Percentiles rank a stretch among this genome's conserved stretches.
Evolutionary conservation across 2,329 filamentous ascomycete species (phyloP).

Genomic region (Trichophyton simii): DNA sequence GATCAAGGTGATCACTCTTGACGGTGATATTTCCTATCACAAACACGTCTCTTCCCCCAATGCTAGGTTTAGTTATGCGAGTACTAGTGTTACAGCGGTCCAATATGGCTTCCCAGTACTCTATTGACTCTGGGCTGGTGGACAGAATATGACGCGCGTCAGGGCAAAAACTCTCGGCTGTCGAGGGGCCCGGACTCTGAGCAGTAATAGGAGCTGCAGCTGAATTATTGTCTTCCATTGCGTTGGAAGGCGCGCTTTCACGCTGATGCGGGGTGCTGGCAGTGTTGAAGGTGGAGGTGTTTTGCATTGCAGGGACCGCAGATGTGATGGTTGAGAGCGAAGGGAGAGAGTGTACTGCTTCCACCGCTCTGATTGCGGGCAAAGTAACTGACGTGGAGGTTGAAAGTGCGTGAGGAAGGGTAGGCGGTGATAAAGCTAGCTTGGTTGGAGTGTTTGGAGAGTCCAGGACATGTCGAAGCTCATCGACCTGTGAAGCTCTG

Average conservation of each 20-base stretch:
- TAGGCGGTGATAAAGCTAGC: not conserved
- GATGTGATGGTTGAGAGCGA: not conserved
- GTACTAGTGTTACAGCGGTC: conserved; percentile 19
- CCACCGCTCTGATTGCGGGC: not conserved
- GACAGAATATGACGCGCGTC: conserved; percentile 24
- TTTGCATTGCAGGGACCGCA: not conserved
- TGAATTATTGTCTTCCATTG: not conserved
- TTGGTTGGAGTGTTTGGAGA: not conserved
- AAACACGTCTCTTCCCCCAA: conserved; percentile 23
- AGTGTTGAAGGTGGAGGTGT: not conserved
- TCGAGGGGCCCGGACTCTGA: conserved; percentile 26
- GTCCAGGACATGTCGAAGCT: not conserved
- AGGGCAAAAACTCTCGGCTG: conserved; percentile 26
- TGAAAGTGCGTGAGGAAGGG: not conserved
- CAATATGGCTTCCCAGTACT: conserved; percentile 28
- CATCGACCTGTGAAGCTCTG: not conserved
- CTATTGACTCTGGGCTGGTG: conserved; percentile 19
- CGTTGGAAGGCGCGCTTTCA: not conserved
- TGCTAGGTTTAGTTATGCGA: conserved; percentile 21
- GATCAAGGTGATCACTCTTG: conserved; percentile 23
- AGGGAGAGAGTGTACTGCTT: not conserved
- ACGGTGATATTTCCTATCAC: conserved; percentile 28
- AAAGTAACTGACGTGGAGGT: not conserved
- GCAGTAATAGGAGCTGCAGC: conserved; percentile 15
- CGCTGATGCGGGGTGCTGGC: not conserved